Evolutionary conservation across 805 yeast species (phyloP).

Genomic region (Pichia kluyveri): DNA sequence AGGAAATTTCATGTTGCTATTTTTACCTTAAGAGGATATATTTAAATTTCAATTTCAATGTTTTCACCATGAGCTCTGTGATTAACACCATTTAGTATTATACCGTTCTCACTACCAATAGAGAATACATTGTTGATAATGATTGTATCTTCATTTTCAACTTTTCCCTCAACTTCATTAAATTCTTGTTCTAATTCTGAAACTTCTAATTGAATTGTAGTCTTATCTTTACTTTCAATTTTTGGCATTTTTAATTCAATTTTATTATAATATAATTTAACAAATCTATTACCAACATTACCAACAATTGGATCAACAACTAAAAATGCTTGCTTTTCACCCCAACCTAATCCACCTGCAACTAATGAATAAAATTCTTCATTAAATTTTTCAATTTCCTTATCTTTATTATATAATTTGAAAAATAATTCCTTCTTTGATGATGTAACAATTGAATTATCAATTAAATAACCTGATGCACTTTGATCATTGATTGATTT

Average conservation of each 20-base stretch:
- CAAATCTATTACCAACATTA: constrained; percentile 13
- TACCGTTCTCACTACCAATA: constrained; percentile 28
- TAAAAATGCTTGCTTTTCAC: constrained; percentile 55
- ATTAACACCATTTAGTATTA: constrained; percentile 20
- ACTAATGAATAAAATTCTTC: constrained; percentile 39
- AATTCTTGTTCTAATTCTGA: constrained; percentile 13
- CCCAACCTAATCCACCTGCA: constrained; percentile 78
- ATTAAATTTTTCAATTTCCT: neutral
- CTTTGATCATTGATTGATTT: constrained; percentile 45
- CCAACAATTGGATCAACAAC: constrained; percentile 54
- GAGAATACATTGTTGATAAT: constrained; percentile 19
- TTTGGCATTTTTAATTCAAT: neutral
- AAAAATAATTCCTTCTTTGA: constrained; percentile 18
- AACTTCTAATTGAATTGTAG: constrained; percentile 14
- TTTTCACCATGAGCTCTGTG: constrained; percentile 26
- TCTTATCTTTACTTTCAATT: neutral
- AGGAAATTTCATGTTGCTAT: neutral
- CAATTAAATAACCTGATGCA: constrained; percentile 49
- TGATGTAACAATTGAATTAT: constrained; percentile 28
- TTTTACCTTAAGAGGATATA: too few species aligned
- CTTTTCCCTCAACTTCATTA: neutral
- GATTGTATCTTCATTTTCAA: neutral
- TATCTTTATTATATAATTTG: constrained; percentile 9
- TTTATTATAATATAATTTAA: constrained; percentile 15
- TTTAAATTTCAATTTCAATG: constrained; percentile 9